Conservation (phyloP, 495 filamentous ascomycete species). For the Penicillium ucsense region DNA sequence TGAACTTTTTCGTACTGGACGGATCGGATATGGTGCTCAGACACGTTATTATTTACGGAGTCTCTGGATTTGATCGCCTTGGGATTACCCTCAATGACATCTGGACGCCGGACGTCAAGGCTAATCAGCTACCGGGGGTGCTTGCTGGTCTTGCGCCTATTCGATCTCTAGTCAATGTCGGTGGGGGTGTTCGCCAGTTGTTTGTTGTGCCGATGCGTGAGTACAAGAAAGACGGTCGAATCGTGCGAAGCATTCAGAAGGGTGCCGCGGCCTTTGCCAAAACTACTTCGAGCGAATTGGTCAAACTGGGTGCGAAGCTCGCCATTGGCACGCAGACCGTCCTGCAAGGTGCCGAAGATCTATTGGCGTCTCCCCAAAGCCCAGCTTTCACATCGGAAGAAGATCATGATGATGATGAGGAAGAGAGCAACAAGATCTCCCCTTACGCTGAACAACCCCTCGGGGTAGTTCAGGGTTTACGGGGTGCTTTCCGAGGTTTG, state of each 20-base stretch:
- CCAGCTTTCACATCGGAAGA: slow-evolving; percentile 39
- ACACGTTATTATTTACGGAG: slow-evolving; percentile 85
- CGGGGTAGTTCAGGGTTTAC: slow-evolving; percentile 74
- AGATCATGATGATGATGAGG: slow-evolving; percentile 50
- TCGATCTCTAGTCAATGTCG: slow-evolving; percentile 80
- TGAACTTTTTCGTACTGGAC: slow-evolving; percentile 96
- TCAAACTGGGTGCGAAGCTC: slow-evolving; percentile 88
- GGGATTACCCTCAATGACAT: slow-evolving; percentile 85
- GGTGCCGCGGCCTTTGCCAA: slow-evolving; percentile 82
- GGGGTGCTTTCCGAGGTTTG: slow-evolving; percentile 70
- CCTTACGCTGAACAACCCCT: slow-evolving; percentile 90
- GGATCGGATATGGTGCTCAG: slow-evolving; percentile 76
- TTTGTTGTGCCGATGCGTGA: slow-evolving; percentile 84
- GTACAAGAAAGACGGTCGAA: slow-evolving; percentile 86
- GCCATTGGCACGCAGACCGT: slow-evolving; percentile 90
- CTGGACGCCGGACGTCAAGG: slow-evolving; percentile 92
- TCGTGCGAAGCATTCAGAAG: slow-evolving; percentile 85
- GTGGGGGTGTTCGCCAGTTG: slow-evolving; percentile 73
- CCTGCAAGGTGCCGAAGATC: slow-evolving; percentile 76
- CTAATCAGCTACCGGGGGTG: slow-evolving; percentile 80
- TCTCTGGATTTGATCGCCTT: slow-evolving; percentile 80
- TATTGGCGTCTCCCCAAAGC: slow-evolving; percentile 45
- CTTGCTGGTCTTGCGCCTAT: slow-evolving; percentile 86
- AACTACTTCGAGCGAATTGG: slow-evolving; percentile 82
- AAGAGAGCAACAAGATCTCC: slow-evolving; percentile 59